Percentiles rank a stretch among this genome's conserved stretches.
phyloP scores from a whole-genome alignment of 139 green algal genomes.

The Chlamydomonas incerta region DNA sequence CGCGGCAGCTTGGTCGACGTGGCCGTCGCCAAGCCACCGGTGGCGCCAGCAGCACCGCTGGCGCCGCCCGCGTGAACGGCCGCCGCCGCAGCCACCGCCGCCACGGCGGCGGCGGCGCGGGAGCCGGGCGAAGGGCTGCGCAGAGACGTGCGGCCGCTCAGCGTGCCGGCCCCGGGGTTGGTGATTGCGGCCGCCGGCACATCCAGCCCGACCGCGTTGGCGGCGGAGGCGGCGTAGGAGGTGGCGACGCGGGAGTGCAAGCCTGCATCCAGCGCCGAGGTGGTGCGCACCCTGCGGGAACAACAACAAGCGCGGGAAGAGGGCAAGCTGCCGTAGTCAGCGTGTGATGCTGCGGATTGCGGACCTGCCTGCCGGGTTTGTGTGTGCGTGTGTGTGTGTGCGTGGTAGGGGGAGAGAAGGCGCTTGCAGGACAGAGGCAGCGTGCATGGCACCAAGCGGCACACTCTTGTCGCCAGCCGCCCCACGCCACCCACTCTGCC shows the following conservation, averaged over 20 bases:
- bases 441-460: no score
- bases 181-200: background rate
- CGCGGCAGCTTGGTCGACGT: constrained; percentile 10
- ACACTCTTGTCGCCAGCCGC: no score
- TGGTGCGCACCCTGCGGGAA: constrained; percentile 7
- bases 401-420: no score
- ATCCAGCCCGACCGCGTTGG: background rate
- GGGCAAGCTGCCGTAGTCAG: no score
- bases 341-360: no score
- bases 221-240: background rate
- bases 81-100: background rate
- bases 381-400: no score
- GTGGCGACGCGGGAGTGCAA: constrained; percentile 15
- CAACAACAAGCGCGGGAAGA: background rate
- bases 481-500: background rate
- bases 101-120: background rate
- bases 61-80: background rate
- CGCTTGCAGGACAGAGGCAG: no score
- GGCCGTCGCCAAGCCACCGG: no score
- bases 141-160: background rate
- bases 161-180: background rate
- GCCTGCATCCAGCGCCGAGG: constrained; percentile 28
- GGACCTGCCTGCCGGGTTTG: no score
- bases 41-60: background rate
- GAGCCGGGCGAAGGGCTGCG: constrained; percentile 1